phyloP scores from a whole-genome alignment of 164 flowering plant genomes.

The Stephania cephalantha region DNA sequence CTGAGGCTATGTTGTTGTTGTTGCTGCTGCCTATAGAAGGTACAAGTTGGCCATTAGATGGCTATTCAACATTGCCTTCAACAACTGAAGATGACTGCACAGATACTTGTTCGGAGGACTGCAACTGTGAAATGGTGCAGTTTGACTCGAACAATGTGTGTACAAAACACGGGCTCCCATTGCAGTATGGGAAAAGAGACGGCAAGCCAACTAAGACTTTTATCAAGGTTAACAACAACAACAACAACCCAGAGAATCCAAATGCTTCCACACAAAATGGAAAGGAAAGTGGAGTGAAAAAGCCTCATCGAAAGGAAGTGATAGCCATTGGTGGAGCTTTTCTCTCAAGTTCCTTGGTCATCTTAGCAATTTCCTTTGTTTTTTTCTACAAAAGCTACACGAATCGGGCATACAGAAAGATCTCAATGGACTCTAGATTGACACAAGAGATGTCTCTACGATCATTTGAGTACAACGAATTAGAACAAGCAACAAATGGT shows the following conservation, averaged over 20 bases:
- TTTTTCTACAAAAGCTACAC: neutral
- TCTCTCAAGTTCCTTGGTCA: neutral
- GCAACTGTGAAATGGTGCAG: constrained; percentile 8
- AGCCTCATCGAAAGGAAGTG: no score
- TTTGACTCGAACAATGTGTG: neutral
- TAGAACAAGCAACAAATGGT: constrained; percentile 2
- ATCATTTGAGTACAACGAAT: neutral
- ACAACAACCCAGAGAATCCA: no score
- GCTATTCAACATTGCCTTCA: neutral
- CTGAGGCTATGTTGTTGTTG: no score
- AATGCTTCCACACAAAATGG: no score
- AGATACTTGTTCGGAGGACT: constrained; percentile 13
- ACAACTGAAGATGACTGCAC: neutral
- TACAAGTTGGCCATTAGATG: neutral
- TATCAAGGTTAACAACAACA: constrained; percentile 11
- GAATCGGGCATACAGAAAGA: neutral
- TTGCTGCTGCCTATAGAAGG: no score
- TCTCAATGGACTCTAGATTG: no score
- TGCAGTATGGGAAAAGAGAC: constrained; percentile 15
- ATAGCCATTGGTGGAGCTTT: neutral
- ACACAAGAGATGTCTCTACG: neutral
- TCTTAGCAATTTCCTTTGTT: neutral
- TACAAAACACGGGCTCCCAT: constrained; percentile 12
- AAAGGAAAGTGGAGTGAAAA: no score
- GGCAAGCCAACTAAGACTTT: neutral